Evolutionary conservation across 768 basidiomycete genomes (phyloP).

Genomic region (Guyanaporus albipodus): DNA sequence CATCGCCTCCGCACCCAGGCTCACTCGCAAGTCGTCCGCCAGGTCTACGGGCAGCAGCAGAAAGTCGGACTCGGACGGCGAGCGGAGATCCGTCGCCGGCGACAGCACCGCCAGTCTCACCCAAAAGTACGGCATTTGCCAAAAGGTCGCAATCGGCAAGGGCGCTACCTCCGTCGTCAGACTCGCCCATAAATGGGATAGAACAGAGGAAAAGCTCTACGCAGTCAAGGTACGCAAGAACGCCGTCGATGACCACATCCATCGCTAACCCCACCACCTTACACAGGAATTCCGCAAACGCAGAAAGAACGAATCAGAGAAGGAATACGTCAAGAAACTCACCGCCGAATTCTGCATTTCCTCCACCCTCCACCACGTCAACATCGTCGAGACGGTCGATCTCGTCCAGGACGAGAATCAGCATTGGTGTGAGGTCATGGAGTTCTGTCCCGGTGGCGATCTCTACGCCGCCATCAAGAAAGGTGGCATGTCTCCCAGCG

Average conservation of each 20-base stretch:
- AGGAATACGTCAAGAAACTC: slow-evolving; percentile 99
- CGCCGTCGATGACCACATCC: neutral
- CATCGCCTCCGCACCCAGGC: slow-evolving; percentile 68
- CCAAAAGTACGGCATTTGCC: slow-evolving; percentile 96
- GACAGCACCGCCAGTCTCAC: slow-evolving; percentile 57
- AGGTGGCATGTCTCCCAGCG: slow-evolving; percentile 85
- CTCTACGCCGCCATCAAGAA: slow-evolving; percentile 99
- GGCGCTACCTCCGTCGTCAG: slow-evolving; percentile 97
- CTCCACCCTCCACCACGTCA: slow-evolving; percentile 88
- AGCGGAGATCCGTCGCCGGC: slow-evolving; percentile 41
- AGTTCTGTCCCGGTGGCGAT: slow-evolving; percentile 98
- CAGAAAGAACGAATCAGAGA: slow-evolving; percentile 96
- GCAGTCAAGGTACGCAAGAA: slow-evolving; percentile 80
- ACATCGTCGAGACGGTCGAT: slow-evolving; percentile 98
- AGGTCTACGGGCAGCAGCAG: slow-evolving; percentile 61
- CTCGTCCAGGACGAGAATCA: slow-evolving; percentile 97
- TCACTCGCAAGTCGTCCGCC: slow-evolving; percentile 66
- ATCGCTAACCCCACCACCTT: neutral
- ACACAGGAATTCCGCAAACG: slow-evolving; percentile 94
- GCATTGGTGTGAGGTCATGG: slow-evolving; percentile 99
- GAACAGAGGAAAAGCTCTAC: slow-evolving; percentile 93
- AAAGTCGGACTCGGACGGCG: slow-evolving; percentile 65
- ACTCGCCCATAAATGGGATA: slow-evolving; percentile 98
- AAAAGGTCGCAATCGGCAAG: slow-evolving; percentile 95
- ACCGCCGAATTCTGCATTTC: slow-evolving; percentile 99